Evolutionary conservation across 768 basidiomycete genomes (phyloP), one percentile per base, ranked within the genome.

Genomic region (Calocera viscosa): DNA sequence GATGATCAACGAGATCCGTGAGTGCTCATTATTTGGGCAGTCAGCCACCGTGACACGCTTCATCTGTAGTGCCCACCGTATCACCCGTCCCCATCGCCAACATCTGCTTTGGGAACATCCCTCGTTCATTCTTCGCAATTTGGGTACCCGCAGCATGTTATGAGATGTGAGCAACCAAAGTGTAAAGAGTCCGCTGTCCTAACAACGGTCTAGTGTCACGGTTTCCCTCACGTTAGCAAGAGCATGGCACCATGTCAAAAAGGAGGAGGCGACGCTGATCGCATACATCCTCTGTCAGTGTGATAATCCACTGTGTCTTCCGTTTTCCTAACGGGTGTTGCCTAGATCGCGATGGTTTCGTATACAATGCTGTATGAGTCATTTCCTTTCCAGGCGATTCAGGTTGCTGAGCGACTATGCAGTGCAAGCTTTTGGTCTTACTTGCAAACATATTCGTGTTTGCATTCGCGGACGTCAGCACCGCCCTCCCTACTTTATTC

Each of bases 191-290:
- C 8, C 26, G 16, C 14, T 32, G 14, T 10, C 11, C 8, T 60
- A 2, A 5, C 30, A 22, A 14, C 43, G 3, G 7, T 38, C 7
- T 10, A 60, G 53, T 26, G 53, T 60, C 11, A 60, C 53, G 5
- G 53, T 60, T 10, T 16, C 53, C 2, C 24, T 60, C 5, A 60
- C 53, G 10, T 32, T 60, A 19, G 53, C 53, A 60, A 12, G 53
- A 32, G 53, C 53, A 32, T 60, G 53, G 53, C 30, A 60, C 30
- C 53, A 60, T 32, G 53, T 60, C 24, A 60, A 60, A 32, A 28
- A 12, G 14, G 53, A 60, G 11, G 53, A 60, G 7, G 30, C 14
- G 7, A 60, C 53, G 11, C 30, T 60, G 53, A 60, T 60, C 19
- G 53, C 53, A 3, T 60, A 60, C 19, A 60, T 60, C 24, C 53